Evolutionary conservation across 129 eudicot species (phyloP).

Genomic region (Chrysanthemum makinoi): DNA sequence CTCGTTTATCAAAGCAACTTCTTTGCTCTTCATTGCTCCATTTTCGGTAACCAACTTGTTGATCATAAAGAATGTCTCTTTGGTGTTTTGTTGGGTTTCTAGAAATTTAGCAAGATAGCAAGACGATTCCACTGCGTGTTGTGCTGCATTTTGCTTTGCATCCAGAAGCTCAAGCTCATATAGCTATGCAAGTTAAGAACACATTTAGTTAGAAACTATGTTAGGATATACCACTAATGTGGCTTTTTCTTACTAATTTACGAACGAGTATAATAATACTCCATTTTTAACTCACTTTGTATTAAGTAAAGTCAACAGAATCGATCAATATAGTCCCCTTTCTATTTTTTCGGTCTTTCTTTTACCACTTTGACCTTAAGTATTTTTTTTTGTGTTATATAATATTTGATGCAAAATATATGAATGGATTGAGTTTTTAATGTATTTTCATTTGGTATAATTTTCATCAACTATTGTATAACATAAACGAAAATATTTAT

Average conservation of each 20-base stretch:
- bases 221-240: not conserved
- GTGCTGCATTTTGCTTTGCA: conserved; percentile 49
- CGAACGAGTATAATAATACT: too few relatives aligned
- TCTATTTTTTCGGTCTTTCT: too few relatives aligned
- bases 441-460: too few relatives aligned
- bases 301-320: too few relatives aligned
- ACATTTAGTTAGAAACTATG: not conserved
- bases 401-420: too few relatives aligned
- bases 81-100: conserved; percentile 58
- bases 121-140: conserved; percentile 63
- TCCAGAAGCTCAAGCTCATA: conserved; percentile 59
- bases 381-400: too few relatives aligned
- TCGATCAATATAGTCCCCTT: too few relatives aligned
- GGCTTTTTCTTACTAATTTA: not conserved
- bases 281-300: too few relatives aligned
- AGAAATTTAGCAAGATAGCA: conserved; percentile 60
- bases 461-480: too few relatives aligned
- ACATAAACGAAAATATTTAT: too few relatives aligned
- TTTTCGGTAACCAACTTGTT: conserved; percentile 62
- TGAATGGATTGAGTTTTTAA: too few relatives aligned
- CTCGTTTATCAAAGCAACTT: conserved; percentile 26
- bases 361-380: too few relatives aligned
- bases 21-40: conserved; percentile 51
- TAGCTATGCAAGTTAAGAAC: conserved; percentile 38
- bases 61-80: conserved; percentile 64